These are phyloP conservation scores for Trichoderma hamatum DNA, from an alignment of 2,329 filamentous ascomycete species.

Conservation along the genomic window DNA sequence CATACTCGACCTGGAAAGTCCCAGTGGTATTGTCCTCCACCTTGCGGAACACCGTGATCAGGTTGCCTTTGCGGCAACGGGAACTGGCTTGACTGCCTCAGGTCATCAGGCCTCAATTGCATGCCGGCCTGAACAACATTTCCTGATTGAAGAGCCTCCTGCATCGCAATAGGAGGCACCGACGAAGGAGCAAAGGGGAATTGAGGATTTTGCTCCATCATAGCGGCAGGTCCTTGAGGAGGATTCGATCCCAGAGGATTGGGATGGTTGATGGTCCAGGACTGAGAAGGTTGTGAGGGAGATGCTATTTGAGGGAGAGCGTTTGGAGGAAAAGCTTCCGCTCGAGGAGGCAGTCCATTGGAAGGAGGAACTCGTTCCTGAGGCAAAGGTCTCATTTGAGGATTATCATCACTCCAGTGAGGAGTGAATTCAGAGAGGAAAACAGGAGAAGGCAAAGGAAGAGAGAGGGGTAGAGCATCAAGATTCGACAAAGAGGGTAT, in stretches of 20 bases:
- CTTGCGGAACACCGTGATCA: not conserved
- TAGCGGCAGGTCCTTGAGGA: not conserved
- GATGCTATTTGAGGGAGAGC: not conserved
- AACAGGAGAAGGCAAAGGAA: not conserved
- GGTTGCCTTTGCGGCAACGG: not conserved
- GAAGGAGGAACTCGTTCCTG: not conserved
- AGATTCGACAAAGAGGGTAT: not conserved
- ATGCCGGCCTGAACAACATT: not conserved
- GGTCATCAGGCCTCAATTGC: not conserved
- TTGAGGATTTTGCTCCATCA: not conserved
- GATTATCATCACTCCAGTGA: not conserved
- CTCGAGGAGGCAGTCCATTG: not conserved
- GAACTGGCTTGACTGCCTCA: not conserved
- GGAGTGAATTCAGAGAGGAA: not conserved
- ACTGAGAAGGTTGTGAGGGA: not conserved
- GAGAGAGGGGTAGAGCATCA: not conserved
- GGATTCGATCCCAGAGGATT: not conserved
- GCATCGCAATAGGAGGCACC: no score
- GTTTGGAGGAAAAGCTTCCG: not conserved
- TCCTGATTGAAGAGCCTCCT: not conserved
- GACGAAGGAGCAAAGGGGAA: not conserved
- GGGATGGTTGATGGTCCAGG: not conserved
- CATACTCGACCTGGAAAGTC: constrained; percentile 1
- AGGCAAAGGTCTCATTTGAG: not conserved
- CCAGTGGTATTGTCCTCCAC: not conserved